Evolutionary conservation across 441 rosid genomes (phyloP), one percentile per base, ranked within the genome.

Genomic region (Adansonia grandidieri): DNA sequence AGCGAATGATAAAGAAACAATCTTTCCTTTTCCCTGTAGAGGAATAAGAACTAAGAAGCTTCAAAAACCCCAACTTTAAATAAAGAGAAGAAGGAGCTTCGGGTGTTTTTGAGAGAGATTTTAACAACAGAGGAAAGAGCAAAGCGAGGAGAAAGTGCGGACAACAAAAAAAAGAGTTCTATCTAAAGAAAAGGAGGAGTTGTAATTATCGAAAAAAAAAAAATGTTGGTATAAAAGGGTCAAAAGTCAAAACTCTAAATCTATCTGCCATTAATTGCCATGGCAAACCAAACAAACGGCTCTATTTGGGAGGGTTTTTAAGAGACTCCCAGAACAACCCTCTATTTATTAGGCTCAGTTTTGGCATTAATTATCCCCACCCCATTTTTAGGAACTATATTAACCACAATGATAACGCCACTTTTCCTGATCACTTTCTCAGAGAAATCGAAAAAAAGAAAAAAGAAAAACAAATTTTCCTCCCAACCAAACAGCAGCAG

Each of bases 241-340:
- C 70, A 8, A 65, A 79, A 17, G 85, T 82, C 87, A 79, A 58
- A 44, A 78, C 81, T 71, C 44, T 73, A 70, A 61, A 80, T 75
- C 71, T 11, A 79, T 73, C 77, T 80, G 85, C 79, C 78, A 87
- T 86, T 70, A 89, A 91, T 86, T 77, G 68, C 45, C 51, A 61
- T 63, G n/a, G 78, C 50, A 22, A 47, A 60, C 82, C 80, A 78
- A 71, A 71, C 79, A 79, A 79, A 76, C 81, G 72, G 74, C 79
- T 81, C 28, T 45, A 72, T 62, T 40, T 2, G 13, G 1, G 9
- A 0, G 9, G 53, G 51, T 17, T 1, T 50, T 17, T 45, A 44
- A 63, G 47, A 63, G 19, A 14, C 37, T 4, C 73, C 73, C 8
- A 20, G 37, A 7, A 48, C 73, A 22, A 48, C 56, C 53, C 9